A percentile compares a stretch with the other conserved stretches of the same genome.
phyloP scores from a whole-genome alignment of 768 basidiomycete species.

The Psilocybe tampanensis region DNA sequence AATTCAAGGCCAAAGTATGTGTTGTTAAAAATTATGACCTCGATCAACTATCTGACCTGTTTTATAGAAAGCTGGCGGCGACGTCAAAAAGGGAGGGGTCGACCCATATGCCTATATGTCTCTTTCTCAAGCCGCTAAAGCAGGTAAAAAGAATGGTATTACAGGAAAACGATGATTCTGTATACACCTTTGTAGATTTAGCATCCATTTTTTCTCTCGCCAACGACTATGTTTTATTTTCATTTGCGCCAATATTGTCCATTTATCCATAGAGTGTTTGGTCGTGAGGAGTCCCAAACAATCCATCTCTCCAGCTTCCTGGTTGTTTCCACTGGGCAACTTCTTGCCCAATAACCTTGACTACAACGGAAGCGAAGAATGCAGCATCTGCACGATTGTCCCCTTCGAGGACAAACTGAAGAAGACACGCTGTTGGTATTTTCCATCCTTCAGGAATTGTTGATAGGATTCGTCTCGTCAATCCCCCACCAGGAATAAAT shows the following conservation, averaged over 20 bases:
- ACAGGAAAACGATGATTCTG: constrained; percentile 55
- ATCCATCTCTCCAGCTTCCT: constrained; percentile 63
- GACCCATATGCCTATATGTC: constrained; percentile 95
- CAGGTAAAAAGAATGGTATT: constrained; percentile 51
- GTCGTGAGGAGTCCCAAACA: constrained; percentile 77
- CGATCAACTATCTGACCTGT: constrained; percentile 12
- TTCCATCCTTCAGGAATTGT: constrained; percentile 53
- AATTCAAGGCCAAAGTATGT: constrained; percentile 95
- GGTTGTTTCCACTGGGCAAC: constrained; percentile 60
- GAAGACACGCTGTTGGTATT: constrained; percentile 57
- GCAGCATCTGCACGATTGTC: constrained; percentile 79
- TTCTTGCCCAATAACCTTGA: constrained; percentile 48
- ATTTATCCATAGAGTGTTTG: constrained; percentile 68
- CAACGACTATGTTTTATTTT: not conserved
- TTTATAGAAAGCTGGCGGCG: constrained; percentile 88
- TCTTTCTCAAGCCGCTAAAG: constrained; percentile 80
- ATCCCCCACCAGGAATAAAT: constrained; percentile 80
- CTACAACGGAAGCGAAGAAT: constrained; percentile 55
- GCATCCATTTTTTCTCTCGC: constrained; percentile 2
- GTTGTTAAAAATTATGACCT: not conserved
- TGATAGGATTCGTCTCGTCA: constrained; percentile 66
- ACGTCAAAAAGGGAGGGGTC: constrained; percentile 82
- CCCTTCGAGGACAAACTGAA: constrained; percentile 82
- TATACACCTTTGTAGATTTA: constrained; percentile 11
- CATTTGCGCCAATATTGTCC: not conserved